Evolutionary conservation across 2,329 filamentous ascomycete genomes (phyloP), one percentile per base, ranked within the genome.

Genomic region (Colletotrichum liaoningense): DNA sequence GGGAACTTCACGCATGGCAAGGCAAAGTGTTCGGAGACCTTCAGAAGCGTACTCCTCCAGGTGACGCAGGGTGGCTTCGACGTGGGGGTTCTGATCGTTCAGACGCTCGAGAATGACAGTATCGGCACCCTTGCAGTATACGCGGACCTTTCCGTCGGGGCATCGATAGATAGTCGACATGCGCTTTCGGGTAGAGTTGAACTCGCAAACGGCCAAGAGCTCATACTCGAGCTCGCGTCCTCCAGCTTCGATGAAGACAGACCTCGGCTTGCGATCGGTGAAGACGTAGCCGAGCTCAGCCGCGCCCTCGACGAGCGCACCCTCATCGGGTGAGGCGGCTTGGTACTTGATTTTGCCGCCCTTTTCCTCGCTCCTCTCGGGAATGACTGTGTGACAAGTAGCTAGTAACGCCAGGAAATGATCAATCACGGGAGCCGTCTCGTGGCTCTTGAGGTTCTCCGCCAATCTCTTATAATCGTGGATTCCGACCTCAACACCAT

Each of bases 31-130:
- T 78, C 97, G 93, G 64, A 99, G 88, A 82, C 97, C 97, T 78
- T 99, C 97, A 0, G 96, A 97, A 7, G 97, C 97, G 81, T 99
- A 99, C 80, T 99, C 97, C 83, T 99, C 97, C n/a, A 99, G 88
- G 82, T 99, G 97, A 69, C 95, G 92, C 75, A 98, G 86, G 1
- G 97, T 99, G n/a, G 89, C 86, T 80, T 99, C 97, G 2, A 97
- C 93, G 75, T 94, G 93, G 1, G 94, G 93, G 79, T 97, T 97
- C 77, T 97, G 90, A 54, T 93, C 89, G 76, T 92, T 91, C 16
- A 99, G 87, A 24, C 97, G 93, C 82, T 99, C 97, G 66, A 99
- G 86, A 77, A 99, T 99, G 63, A 99, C 97, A 1, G 97, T 99
- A 81, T 99, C 97, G 58, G 97, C 97, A 78, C 97, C 97, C 85